phyloP scores from a whole-genome alignment of 768 basidiomycete genomes.

The Tulasnella sp. region DNA sequence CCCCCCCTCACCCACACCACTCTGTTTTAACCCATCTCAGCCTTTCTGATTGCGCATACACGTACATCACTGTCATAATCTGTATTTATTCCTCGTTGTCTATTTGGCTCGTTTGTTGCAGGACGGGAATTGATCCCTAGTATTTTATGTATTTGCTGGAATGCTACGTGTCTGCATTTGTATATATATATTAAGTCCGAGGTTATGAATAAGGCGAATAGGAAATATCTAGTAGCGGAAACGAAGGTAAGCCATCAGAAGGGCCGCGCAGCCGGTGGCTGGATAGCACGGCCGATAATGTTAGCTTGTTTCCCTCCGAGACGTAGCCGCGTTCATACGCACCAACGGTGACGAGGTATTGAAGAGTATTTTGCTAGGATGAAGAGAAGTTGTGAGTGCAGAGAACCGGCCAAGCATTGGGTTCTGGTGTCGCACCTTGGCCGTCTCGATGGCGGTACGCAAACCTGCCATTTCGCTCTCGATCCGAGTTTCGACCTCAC shows the following conservation, averaged over 20 bases:
- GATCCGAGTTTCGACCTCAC: conserved; percentile 94
- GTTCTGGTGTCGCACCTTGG: conserved; percentile 51
- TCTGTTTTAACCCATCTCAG: not conserved
- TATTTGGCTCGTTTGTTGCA: not conserved
- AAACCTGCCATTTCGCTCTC: conserved; percentile 90
- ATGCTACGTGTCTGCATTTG: not conserved
- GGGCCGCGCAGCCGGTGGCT: conserved; percentile 81
- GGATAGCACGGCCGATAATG: not conserved
- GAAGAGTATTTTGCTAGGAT: conserved; percentile 44
- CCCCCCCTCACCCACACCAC: not conserved
- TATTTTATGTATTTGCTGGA: not conserved
- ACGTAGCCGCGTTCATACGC: conserved; percentile 28
- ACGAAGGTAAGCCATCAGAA: conserved; percentile 80
- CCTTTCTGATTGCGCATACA: not conserved
- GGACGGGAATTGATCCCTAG: not conserved
- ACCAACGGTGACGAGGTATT: conserved; percentile 86
- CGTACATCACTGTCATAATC: not conserved
- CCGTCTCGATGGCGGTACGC: conserved; percentile 74
- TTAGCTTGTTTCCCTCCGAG: not conserved
- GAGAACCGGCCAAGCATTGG: not conserved
- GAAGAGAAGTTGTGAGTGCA: not conserved
- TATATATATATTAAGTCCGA: not conserved
- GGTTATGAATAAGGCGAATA: not conserved
- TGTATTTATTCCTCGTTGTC: conserved; percentile 1
- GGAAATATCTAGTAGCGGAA: conserved; percentile 34